Evolutionary conservation across 768 basidiomycete genomes (phyloP).

Genomic region (Gautieria morchelliformis): DNA sequence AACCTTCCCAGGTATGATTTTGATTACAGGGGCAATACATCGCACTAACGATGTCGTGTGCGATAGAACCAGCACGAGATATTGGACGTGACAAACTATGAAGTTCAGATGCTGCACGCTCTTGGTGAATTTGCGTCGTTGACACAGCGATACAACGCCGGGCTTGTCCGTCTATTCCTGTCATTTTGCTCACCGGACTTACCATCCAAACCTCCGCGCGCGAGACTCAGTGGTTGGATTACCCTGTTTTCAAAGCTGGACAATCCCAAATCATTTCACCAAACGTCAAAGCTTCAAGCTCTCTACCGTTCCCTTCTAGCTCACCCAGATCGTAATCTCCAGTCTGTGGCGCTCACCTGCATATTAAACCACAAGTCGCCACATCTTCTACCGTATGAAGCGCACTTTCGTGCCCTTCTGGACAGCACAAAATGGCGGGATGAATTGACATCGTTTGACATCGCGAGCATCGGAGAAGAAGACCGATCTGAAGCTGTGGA

Average conservation of each 20-base stretch:
- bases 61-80: constrained; percentile 26
- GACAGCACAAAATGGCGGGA: constrained; percentile 90
- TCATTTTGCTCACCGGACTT: constrained; percentile 17
- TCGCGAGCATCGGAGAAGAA: constrained; percentile 43
- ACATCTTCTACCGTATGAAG: constrained; percentile 42
- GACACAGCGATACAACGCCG: constrained; percentile 80
- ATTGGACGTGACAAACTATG: constrained; percentile 69
- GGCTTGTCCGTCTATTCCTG: constrained; percentile 82
- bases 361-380: constrained; percentile 74
- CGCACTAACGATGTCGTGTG: background rate
- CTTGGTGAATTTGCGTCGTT: constrained; percentile 61
- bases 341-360: constrained; percentile 67
- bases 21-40: background rate
- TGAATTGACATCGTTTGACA: constrained; percentile 62
- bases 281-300: constrained; percentile 50
- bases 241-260: constrained; percentile 79
- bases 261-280: constrained; percentile 85
- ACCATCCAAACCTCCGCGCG: constrained; percentile 26
- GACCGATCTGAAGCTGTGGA: constrained; percentile 62
- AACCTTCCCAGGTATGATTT: constrained; percentile 27
- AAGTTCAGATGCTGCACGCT: constrained; percentile 64
- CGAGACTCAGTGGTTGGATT: constrained; percentile 68
- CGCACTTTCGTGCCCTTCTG: constrained; percentile 59
- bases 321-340: constrained; percentile 74
- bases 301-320: constrained; percentile 72